Conservation (phyloP, 805 yeast species). For the Hanseniaspora guilliermondii region DNA sequence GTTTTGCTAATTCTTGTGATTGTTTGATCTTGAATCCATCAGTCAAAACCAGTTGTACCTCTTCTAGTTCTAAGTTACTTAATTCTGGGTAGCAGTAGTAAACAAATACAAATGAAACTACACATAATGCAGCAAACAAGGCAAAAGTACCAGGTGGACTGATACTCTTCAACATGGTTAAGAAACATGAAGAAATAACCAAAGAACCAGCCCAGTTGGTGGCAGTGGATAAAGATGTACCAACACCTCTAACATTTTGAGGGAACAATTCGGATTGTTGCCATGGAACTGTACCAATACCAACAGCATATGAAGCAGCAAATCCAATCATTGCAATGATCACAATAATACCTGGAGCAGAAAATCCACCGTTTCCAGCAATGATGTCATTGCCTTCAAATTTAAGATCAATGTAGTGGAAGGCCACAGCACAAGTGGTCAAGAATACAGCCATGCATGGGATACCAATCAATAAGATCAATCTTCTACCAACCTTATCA, state of each 20-base stretch:
- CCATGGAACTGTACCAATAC: conserved; percentile 98
- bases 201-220: conserved; percentile 93
- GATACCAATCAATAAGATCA: conserved; percentile 61
- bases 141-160: conserved; percentile 94
- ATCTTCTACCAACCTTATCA: conserved; percentile 79
- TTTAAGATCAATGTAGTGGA: conserved; percentile 65
- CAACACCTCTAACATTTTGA: conserved; percentile 83
- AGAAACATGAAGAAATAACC: conserved; percentile 78
- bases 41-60: conserved; percentile 66
- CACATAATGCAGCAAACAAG: conserved; percentile 72
- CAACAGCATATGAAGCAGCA: conserved; percentile 85
- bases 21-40: conserved; percentile 79
- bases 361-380: conserved; percentile 35
- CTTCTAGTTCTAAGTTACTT: conserved; percentile 80
- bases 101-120: conserved; percentile 58
- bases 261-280: conserved; percentile 93
- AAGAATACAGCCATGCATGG: conserved; percentile 76
- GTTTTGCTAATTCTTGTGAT: conserved; percentile 43
- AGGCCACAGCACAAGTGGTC: conserved; percentile 74
- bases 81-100: conserved; percentile 86
- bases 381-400: conserved; percentile 40
- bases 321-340: conserved; percentile 74
- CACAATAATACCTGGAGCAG: conserved; percentile 80
- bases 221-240: conserved; percentile 81
- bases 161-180: conserved; percentile 85